Conservation (phyloP, 83 land plant genomes). For the Picea engelmannii region DNA sequence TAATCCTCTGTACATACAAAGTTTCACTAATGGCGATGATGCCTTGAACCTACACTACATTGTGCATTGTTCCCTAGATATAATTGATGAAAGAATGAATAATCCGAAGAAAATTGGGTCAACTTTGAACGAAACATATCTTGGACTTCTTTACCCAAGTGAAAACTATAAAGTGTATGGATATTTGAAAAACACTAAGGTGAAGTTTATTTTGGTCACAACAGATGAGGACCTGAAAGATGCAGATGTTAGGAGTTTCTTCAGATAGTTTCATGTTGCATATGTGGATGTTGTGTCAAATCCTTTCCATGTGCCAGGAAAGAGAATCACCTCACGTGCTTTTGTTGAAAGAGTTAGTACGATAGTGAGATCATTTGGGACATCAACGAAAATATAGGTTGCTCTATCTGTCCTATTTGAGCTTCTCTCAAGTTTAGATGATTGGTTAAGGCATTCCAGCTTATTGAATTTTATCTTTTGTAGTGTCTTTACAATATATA, state of each 20-base stretch:
- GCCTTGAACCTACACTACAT: constrained; percentile 94
- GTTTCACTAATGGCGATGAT: constrained; percentile 91
- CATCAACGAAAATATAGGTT: too few relatives aligned
- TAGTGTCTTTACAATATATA: too few relatives aligned
- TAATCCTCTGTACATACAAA: constrained; percentile 94
- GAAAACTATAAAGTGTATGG: constrained; percentile 99
- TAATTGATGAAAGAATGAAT: constrained; percentile 93
- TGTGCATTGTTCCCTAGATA: constrained; percentile 95
- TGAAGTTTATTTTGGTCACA: constrained; percentile 92
- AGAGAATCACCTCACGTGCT: too few relatives aligned
- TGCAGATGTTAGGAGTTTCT: constrained; percentile 92
- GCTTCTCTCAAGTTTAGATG: too few relatives aligned
- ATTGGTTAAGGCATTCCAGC: too few relatives aligned
- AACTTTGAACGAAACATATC: constrained; percentile 86
- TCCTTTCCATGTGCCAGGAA: too few relatives aligned
- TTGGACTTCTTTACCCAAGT: constrained; percentile 94
- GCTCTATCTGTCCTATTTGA: too few relatives aligned
- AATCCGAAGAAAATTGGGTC: constrained; percentile 87
- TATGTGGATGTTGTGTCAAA: too few relatives aligned
- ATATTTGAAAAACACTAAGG: constrained; percentile 93
- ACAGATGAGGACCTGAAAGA: constrained; percentile 95
- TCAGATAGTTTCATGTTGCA: too few relatives aligned
- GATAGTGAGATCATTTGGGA: too few relatives aligned
- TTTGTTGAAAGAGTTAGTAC: too few relatives aligned
- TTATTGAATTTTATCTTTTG: too few relatives aligned